Conservation (phyloP, 345 rosid species). For the Eucalyptus cloeziana region DNA sequence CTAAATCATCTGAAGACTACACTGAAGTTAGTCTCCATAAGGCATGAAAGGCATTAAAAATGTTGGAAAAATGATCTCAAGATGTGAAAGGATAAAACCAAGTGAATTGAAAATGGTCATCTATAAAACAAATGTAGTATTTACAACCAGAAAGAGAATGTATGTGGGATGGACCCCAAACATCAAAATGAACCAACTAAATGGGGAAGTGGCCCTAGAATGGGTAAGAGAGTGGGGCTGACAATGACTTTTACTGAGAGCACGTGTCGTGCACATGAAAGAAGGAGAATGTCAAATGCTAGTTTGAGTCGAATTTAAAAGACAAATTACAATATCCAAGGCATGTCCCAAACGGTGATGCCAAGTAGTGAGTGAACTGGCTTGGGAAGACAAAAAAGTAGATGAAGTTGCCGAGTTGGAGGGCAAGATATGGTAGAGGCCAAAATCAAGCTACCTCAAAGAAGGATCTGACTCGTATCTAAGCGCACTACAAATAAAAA, state of each 20-base stretch:
- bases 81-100: not conserved
- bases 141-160: too few species aligned
- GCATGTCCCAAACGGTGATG: not conserved
- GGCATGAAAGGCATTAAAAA: not conserved
- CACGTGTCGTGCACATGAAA: not conserved
- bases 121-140: not conserved
- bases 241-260: not conserved
- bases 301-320: not conserved
- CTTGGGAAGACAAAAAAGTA: not conserved
- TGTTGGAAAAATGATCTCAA: not conserved
- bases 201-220: not conserved
- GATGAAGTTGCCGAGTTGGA: not conserved
- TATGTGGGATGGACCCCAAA: not conserved
- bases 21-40: not conserved
- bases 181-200: not conserved
- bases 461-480: accelerated
- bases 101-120: not conserved
- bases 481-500: not conserved
- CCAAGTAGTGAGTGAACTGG: not conserved
- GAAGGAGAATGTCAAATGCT: too few species aligned
- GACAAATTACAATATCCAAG: not conserved
- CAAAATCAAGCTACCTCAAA: not conserved
- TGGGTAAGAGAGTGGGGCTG: not conserved
- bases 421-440: not conserved
- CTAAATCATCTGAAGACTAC: not conserved